Percentiles rank a stretch among this genome's conserved stretches.
These are phyloP conservation scores for Scheffersomyces lignicola DNA, from an alignment of 1,139 yeast genomes.

Conservation along the genomic window DNA sequence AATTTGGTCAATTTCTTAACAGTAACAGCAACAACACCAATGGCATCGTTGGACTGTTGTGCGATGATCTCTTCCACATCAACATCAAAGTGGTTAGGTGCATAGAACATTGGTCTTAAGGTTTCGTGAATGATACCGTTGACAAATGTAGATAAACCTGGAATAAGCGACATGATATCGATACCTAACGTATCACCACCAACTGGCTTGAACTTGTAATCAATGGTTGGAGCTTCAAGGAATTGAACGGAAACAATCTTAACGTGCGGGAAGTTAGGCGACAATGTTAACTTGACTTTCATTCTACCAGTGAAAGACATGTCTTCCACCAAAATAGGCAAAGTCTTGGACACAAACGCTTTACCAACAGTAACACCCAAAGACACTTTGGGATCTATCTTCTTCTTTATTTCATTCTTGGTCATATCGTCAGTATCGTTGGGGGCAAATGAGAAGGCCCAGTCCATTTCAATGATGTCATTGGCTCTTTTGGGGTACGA, in stretches of 20 bases:
- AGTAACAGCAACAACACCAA: constrained; percentile 67
- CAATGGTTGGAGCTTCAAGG: constrained; percentile 75
- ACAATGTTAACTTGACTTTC: constrained; percentile 63
- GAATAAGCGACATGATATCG: constrained; percentile 80
- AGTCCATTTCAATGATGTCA: constrained; percentile 74
- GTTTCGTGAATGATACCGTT: constrained; percentile 66
- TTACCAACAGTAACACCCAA: constrained; percentile 78
- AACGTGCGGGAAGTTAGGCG: constrained; percentile 71
- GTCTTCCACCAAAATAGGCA: constrained; percentile 75
- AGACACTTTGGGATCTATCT: constrained; percentile 76
- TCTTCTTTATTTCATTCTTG: constrained; percentile 64
- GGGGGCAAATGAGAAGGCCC: constrained; percentile 80
- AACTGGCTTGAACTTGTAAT: constrained; percentile 79
- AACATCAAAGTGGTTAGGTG: constrained; percentile 77
- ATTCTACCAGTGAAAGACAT: constrained; percentile 73
- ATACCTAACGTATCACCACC: constrained; percentile 84
- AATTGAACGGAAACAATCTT: constrained; percentile 69
- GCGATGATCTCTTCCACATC: constrained; percentile 72
- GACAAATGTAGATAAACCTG: constrained; percentile 76
- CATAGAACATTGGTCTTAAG: constrained; percentile 75
- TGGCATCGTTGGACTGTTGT: constrained; percentile 61
- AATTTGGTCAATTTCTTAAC: constrained; percentile 53
- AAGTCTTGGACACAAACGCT: constrained; percentile 70
- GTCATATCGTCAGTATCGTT: constrained; percentile 84
- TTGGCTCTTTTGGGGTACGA: constrained; percentile 69